Percentiles rank a stretch among this genome's conserved stretches.
These are phyloP conservation scores for Candida xiaguanensis DNA, from an alignment of 805 yeast species.

Conservation along the genomic window DNA sequence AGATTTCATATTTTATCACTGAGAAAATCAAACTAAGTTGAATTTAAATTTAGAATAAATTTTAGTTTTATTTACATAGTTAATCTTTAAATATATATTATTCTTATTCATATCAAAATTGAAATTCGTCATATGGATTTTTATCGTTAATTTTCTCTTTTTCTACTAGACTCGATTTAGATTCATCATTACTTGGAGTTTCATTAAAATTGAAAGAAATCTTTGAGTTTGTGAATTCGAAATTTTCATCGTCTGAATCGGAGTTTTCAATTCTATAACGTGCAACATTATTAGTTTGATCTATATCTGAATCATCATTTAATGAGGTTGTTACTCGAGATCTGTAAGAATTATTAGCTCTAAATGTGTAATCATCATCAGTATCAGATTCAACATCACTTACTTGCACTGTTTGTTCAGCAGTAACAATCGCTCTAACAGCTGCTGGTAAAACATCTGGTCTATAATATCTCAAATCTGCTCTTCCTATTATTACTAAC, in stretches of 20 bases:
- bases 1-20: slow-evolving; percentile 41
- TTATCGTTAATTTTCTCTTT: not conserved
- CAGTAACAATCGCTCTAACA: slow-evolving; percentile 37
- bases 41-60: too few relatives aligned
- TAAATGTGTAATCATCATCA: too few relatives aligned
- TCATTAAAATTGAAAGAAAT: not conserved
- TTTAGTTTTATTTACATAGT: too few relatives aligned
- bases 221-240: not conserved
- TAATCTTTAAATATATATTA: too few relatives aligned
- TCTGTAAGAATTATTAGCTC: too few relatives aligned
- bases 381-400: slow-evolving; percentile 8
- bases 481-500: slow-evolving; percentile 56
- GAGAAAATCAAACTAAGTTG: too few relatives aligned
- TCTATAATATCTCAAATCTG: slow-evolving; percentile 74
- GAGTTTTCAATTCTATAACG: not conserved
- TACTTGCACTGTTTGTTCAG: slow-evolving; percentile 24
- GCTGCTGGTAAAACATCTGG: slow-evolving; percentile 53
- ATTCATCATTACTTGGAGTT: not conserved
- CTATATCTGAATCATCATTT: slow-evolving; percentile 1
- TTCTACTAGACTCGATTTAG: not conserved
- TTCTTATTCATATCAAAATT: not conserved
- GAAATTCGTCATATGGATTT: not conserved
- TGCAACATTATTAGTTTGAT: not conserved
- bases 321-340: not conserved
- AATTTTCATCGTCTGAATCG: not conserved